Evolutionary conservation across 2,329 filamentous ascomycete genomes (phyloP).

Genomic region (Paecilomyces formosus): DNA sequence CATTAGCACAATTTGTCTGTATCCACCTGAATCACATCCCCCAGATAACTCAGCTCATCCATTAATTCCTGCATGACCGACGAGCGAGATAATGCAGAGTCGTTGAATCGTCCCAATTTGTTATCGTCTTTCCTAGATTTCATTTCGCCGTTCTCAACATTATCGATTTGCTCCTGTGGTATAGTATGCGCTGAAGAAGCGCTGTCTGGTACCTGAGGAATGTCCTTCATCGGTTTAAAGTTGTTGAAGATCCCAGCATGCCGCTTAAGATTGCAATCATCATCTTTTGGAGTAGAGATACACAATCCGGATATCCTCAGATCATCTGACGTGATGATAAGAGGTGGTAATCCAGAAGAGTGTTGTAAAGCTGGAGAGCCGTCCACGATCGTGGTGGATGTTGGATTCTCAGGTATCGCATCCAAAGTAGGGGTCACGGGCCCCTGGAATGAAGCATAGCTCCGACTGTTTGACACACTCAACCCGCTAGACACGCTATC

Average conservation of each 20-base stretch:
- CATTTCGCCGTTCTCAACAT: neutral
- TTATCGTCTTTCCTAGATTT: neutral
- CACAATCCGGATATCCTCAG: conserved; percentile 23
- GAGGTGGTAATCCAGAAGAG: conserved; percentile 15
- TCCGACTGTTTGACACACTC: conserved; percentile 1
- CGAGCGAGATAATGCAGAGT: conserved; percentile 12
- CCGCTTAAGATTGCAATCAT: conserved; percentile 29
- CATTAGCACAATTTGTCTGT: conserved; percentile 9
- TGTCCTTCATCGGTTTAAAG: conserved; percentile 20
- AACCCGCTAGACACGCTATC: conserved; percentile 4
- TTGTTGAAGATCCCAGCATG: conserved; percentile 28
- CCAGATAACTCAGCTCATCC: conserved; percentile 46
- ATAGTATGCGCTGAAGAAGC: conserved; percentile 7
- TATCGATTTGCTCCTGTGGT: neutral
- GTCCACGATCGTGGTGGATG: conserved; percentile 18
- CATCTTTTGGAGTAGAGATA: conserved; percentile 23
- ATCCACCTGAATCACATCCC: conserved; percentile 37
- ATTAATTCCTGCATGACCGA: conserved; percentile 42
- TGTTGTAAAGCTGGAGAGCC: conserved; percentile 18
- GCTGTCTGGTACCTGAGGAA: conserved; percentile 18
- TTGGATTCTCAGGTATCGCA: conserved; percentile 20
- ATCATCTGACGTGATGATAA: conserved; percentile 17
- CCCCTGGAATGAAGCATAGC: conserved; percentile 18
- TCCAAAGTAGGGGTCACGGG: conserved; percentile 31
- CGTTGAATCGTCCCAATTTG: neutral